Evolutionary conservation across 2,329 filamentous ascomycete species (phyloP).

Genomic region (Westerdykella sp.): DNA sequence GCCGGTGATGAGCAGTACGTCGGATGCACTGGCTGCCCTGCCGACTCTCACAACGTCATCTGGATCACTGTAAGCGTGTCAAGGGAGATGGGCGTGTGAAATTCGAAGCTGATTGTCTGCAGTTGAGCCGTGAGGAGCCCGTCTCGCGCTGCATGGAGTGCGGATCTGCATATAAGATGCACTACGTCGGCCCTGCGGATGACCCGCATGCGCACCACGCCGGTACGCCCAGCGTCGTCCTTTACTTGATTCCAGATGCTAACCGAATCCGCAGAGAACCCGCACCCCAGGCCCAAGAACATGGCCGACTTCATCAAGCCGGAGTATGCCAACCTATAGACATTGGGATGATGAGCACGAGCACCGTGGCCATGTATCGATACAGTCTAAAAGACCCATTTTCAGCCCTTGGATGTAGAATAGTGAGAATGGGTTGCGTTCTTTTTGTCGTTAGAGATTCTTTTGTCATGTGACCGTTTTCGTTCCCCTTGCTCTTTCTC

Average conservation of each 20-base stretch:
- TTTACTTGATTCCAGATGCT: not conserved
- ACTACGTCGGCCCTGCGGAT: conserved; percentile 81
- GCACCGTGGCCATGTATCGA: conserved; percentile 23
- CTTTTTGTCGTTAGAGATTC: conserved; percentile 11
- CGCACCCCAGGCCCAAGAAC: conserved; percentile 72
- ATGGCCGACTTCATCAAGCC: conserved; percentile 95
- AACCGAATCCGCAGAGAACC: conserved; percentile 36
- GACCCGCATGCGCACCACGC: conserved; percentile 60
- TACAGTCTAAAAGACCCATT: conserved; percentile 11
- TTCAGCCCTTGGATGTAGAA: conserved; percentile 23
- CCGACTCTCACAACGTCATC: conserved; percentile 81
- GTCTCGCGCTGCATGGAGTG: conserved; percentile 95
- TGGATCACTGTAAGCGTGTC: conserved; percentile 77
- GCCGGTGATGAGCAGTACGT: conserved; percentile 94
- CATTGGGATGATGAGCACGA: conserved; percentile 1
- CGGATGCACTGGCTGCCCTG: conserved; percentile 91
- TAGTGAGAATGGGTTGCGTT: conserved; percentile 23
- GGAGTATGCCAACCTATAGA: conserved; percentile 70
- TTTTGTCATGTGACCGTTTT: not conserved
- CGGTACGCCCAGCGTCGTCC: conserved; percentile 7
- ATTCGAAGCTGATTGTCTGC: not conserved
- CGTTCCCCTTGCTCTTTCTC: too few relatives aligned
- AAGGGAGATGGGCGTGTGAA: not conserved
- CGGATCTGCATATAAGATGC: conserved; percentile 95
- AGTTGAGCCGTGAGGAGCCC: conserved; percentile 85